Base-by-base conservation (phyloP, 306 rosid genomes). In the Castanopsis chinensis region DNA sequence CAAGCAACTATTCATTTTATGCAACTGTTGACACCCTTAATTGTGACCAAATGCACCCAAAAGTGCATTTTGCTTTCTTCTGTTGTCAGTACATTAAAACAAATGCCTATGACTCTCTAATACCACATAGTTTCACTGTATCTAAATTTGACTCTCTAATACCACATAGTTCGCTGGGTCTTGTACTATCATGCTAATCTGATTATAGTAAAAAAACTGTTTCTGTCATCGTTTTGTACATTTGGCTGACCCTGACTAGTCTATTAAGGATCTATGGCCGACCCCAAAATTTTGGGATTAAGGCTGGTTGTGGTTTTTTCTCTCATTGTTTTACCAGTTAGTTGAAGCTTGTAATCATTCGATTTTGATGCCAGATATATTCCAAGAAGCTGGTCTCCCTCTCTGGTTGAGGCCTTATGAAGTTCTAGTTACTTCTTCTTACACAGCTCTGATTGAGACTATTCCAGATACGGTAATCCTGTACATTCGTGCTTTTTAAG, bases 301-400 rank as follows among this genome's bases (percentile, higher is more conserved):
- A 61, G 65, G 79, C 71, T 43, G 49, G 79, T 60, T 68, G 52
- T 74, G 33, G 57, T 64, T 79, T 67, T 43, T 74, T 81, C 63
- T 71, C 72, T 73, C 41, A 21, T 79, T 55, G 18, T 81, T 83
- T 83, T 78, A 58, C 75, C 30, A 23, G 25, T 61, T 54, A 76
- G 60, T 72, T 79, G 61, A 82, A 80, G 53, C 79, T 79, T 84
- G 75, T 78, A 68, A 75, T 80, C 71, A 63, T 81, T 87, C 74
- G 81, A 76, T 87, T 83, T 77, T 85, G 81, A 76, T 85, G 87
- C 85, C 87, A 96, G 99, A 93, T 85, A 96, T 96, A 83, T 96
- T 96, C 81, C 99, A 96, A 96, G 99, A 96, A 89, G 99, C 99
- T 86, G 99, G 99, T 80, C 96, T 96, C 73, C 98, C 99, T 58